phyloP scores from a whole-genome alignment of 306 rosid species.

The Sindora glabra region DNA sequence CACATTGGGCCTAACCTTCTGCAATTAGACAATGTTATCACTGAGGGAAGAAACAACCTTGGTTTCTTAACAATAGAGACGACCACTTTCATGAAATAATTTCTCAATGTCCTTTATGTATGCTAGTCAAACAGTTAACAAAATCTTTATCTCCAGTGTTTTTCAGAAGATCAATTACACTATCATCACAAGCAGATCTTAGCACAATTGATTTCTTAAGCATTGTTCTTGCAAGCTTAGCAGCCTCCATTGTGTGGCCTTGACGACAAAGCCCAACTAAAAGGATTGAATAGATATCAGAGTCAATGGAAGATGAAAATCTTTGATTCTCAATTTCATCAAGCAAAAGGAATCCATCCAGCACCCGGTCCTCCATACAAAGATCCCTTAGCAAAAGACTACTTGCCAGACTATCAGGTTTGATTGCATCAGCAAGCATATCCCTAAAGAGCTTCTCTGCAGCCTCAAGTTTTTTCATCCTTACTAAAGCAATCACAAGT shows the following conservation, averaged over 20 bases:
- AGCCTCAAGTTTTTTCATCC: slow-evolving; percentile 35
- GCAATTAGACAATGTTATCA: too few relatives aligned
- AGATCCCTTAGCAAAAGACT: slow-evolving; percentile 60
- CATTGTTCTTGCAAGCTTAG: slow-evolving; percentile 51
- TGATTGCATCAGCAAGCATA: slow-evolving; percentile 49
- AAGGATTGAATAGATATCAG: slow-evolving; percentile 52
- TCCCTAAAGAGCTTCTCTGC: slow-evolving; percentile 58
- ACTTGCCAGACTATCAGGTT: slow-evolving; percentile 53
- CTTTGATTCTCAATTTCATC: slow-evolving; percentile 49
- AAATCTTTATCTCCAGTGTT: slow-evolving; percentile 47
- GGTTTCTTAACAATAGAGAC: neutral
- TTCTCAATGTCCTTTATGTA: neutral
- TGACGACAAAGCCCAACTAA: slow-evolving; percentile 55
- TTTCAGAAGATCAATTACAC: slow-evolving; percentile 27
- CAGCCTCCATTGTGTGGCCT: slow-evolving; percentile 43
- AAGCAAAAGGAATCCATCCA: slow-evolving; percentile 57
- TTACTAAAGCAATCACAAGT: slow-evolving; percentile 53
- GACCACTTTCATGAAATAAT: neutral
- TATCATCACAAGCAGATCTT: slow-evolving; percentile 29
- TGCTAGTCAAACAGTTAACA: slow-evolving; percentile 27
- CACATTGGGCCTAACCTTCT: too few relatives aligned
- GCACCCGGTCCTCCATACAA: slow-evolving; percentile 35
- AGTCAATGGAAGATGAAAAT: slow-evolving; percentile 45
- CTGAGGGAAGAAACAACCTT: too few relatives aligned
- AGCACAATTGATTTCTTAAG: slow-evolving; percentile 49